Evolutionary conservation across 1,284 basidiomycete species (phyloP).

Genomic region (Malassezia psittaci): DNA sequence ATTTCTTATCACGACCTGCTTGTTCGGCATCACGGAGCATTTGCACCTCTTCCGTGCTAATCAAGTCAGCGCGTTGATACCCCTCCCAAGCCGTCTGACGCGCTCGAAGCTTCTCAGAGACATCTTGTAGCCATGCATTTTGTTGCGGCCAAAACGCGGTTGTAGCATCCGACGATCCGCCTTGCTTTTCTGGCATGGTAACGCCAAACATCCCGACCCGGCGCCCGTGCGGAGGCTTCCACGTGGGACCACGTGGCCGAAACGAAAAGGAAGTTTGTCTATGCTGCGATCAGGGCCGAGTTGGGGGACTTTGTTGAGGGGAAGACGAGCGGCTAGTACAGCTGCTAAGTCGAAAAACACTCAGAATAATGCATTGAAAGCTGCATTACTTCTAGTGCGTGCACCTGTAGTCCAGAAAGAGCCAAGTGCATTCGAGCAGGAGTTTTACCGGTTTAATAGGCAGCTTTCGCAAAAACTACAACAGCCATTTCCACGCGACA

Average conservation of each 20-base stretch:
- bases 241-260: slow-evolving; percentile 15
- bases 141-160: slow-evolving; percentile 68
- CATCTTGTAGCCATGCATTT: slow-evolving; percentile 76
- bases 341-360: neutral
- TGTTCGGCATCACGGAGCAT: slow-evolving; percentile 54
- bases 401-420: slow-evolving; percentile 69
- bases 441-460: slow-evolving; percentile 77
- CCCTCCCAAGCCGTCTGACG: slow-evolving; percentile 97
- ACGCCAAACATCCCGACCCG: slow-evolving; percentile 7
- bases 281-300: neutral
- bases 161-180: neutral
- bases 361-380: neutral
- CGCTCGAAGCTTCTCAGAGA: slow-evolving; percentile 70
- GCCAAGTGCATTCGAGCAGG: slow-evolving; percentile 66
- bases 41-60: slow-evolving; percentile 77
- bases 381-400: slow-evolving; percentile 65
- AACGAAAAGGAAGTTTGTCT: neutral
- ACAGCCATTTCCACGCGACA: slow-evolving; percentile 77
- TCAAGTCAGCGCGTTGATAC: slow-evolving; percentile 85
- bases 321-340: neutral
- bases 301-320: neutral
- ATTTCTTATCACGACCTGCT: slow-evolving; percentile 14
- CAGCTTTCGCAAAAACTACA: slow-evolving; percentile 72
- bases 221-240: neutral
- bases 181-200: slow-evolving; percentile 17